These are phyloP conservation scores for Schizophyllum amplum DNA, from an alignment of 1,284 basidiomycete species.

Conservation along the genomic window DNA sequence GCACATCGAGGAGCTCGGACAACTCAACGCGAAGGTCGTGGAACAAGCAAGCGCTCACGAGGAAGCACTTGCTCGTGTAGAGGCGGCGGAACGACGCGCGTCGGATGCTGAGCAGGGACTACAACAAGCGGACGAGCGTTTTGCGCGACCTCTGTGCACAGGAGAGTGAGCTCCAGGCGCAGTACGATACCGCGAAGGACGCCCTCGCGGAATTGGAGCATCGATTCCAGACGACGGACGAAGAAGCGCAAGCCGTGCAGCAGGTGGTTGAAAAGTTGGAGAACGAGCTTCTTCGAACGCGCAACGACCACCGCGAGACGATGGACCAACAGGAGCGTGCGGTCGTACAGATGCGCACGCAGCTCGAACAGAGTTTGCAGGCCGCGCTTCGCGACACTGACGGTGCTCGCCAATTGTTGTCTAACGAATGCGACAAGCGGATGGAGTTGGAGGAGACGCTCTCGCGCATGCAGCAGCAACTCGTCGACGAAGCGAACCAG, in stretches of 20 bases:
- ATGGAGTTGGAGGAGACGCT: conserved; percentile 2
- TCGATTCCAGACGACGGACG: not conserved
- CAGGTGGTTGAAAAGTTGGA: conserved; percentile 19
- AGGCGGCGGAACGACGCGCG: conserved; percentile 15
- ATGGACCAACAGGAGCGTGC: too few relatives aligned
- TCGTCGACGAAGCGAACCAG: not conserved
- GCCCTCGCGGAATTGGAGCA: conserved; percentile 12
- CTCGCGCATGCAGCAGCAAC: conserved; percentile 4
- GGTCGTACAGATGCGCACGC: not conserved
- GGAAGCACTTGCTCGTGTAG: conserved; percentile 22
- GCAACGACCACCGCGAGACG: too few relatives aligned
- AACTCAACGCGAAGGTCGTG: conserved; percentile 28
- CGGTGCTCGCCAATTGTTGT: not conserved
- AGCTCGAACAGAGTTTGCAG: conserved; percentile 3
- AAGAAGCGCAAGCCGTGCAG: not conserved
- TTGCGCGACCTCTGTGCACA: not conserved
- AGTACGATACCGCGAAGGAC: not conserved
- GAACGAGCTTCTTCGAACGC: conserved; percentile 3
- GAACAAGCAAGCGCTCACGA: conserved; percentile 26
- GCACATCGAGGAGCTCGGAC: conserved; percentile 30
- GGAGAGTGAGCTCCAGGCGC: not conserved
- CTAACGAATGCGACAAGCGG: not conserved
- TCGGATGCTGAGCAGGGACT: not conserved
- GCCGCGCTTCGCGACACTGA: conserved; percentile 1
- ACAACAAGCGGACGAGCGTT: not conserved